Evolutionary conservation across 768 basidiomycete genomes (phyloP).

Genomic region (Daedalea quercina): DNA sequence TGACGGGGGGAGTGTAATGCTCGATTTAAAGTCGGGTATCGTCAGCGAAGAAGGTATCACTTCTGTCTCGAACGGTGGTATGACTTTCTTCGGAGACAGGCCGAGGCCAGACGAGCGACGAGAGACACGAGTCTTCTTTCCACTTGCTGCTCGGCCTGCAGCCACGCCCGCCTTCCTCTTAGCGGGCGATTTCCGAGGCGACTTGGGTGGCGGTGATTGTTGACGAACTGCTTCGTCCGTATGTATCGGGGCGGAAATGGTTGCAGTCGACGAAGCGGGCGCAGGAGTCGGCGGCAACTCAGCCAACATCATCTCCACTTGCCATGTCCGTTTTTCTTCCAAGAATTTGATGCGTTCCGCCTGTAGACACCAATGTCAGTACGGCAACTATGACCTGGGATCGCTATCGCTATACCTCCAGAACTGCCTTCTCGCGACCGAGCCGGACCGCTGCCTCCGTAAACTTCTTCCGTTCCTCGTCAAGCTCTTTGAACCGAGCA

Average conservation of each 20-base stretch:
- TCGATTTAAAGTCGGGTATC: slow-evolving; percentile 24
- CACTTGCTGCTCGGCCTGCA: slow-evolving; percentile 39
- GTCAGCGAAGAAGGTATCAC: slow-evolving; percentile 31
- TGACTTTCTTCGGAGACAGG: slow-evolving; percentile 20
- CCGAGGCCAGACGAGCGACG: slow-evolving; percentile 38
- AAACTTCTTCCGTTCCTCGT: slow-evolving; percentile 58
- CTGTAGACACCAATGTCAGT: slow-evolving; percentile 27
- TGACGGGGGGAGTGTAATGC: slow-evolving; percentile 19
- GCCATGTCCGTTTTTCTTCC: slow-evolving; percentile 74
- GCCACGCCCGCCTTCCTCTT: slow-evolving; percentile 27
- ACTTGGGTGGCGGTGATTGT: slow-evolving; percentile 27
- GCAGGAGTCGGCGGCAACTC: slow-evolving; percentile 42
- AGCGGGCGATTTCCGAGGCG: slow-evolving; percentile 38
- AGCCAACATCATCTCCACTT: slow-evolving; percentile 53
- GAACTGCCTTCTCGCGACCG: slow-evolving; percentile 52
- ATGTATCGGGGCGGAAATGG: slow-evolving; percentile 15
- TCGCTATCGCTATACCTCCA: slow-evolving; percentile 45
- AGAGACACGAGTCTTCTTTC: slow-evolving; percentile 39
- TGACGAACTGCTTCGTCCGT: slow-evolving; percentile 12
- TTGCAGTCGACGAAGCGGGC: slow-evolving; percentile 19
- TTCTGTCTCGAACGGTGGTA: slow-evolving; percentile 48
- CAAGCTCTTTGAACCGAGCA: slow-evolving; percentile 47
- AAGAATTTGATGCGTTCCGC: slow-evolving; percentile 51
- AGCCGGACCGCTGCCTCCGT: slow-evolving; percentile 58
- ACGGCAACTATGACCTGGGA: not conserved